phyloP scores from a whole-genome alignment of 2,329 filamentous ascomycete genomes.

The Huntiella bhutanensis region DNA sequence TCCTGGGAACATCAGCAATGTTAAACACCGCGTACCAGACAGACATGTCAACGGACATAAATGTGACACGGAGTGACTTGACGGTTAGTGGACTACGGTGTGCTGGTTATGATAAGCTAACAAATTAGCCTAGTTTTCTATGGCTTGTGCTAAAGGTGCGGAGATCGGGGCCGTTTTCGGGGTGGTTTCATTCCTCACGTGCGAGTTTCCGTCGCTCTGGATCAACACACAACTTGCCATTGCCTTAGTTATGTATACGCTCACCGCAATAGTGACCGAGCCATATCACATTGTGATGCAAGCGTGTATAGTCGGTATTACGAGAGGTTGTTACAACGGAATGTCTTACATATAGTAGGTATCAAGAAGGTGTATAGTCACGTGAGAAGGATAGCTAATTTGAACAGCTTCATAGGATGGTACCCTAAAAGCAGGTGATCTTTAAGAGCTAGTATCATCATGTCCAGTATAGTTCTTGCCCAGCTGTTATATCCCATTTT shows the following conservation, averaged over 20 bases:
- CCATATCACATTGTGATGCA: not conserved
- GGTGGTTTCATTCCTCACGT: not conserved
- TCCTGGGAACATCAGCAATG: too few relatives aligned
- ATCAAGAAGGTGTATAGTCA: not conserved
- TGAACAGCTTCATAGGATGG: not conserved
- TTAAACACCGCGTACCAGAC: too few relatives aligned
- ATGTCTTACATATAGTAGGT: not conserved
- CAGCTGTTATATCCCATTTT: not conserved
- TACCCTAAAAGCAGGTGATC: not conserved
- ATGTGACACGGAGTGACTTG: too few relatives aligned
- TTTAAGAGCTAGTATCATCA: too few relatives aligned
- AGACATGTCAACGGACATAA: too few relatives aligned
- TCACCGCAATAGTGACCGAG: not conserved
- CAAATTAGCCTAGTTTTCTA: too few relatives aligned
- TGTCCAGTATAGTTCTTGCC: not conserved
- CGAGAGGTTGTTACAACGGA: not conserved
- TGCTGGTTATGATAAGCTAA: too few relatives aligned
- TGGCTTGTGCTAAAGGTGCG: not conserved
- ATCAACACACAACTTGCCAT: not conserved
- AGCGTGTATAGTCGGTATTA: not conserved
- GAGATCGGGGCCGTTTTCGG: not conserved
- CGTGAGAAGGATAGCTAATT: not conserved
- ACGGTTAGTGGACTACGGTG: too few relatives aligned
- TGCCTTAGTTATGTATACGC: too few relatives aligned
- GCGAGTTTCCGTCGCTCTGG: not conserved